These are phyloP conservation scores for Vaccinium corymbosum DNA, from an alignment of 148 eudicot species.

Conservation along the genomic window DNA sequence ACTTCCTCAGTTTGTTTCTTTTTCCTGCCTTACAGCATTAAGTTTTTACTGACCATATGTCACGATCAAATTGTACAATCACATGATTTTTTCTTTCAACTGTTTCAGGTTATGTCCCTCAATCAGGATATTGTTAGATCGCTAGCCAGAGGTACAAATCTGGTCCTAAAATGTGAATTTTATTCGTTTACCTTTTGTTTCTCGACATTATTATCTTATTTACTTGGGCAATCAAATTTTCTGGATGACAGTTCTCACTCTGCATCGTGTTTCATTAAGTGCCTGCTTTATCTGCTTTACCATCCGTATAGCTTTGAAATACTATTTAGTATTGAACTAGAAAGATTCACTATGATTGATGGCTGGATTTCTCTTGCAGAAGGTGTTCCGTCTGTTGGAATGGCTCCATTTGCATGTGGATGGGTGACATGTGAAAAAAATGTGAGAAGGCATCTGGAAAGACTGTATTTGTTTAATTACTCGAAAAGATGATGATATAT, in stretches of 20 bases:
- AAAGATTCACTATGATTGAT: conserved; percentile 11
- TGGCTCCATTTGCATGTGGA: conserved; percentile 97
- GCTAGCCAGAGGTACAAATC: conserved; percentile 75
- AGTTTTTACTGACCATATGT: background rate
- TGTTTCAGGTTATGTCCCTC: conserved; percentile 78
- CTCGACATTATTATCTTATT: background rate
- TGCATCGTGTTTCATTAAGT: background rate
- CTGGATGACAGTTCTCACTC: background rate
- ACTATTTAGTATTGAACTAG: background rate
- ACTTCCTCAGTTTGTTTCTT: background rate
- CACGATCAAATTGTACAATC: background rate
- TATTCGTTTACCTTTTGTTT: background rate
- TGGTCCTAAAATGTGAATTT: background rate
- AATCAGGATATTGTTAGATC: conserved; percentile 91
- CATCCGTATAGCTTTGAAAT: background rate
- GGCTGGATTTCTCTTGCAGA: conserved; percentile 47
- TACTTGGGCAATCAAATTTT: conserved; percentile 1
- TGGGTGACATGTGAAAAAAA: conserved; percentile 85
- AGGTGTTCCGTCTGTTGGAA: conserved; percentile 87
- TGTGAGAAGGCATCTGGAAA: conserved; percentile 42
- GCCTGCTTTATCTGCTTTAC: conserved; percentile 13
- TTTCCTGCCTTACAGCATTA: background rate
- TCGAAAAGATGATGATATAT: background rate
- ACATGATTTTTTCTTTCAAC: background rate
- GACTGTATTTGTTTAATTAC: conserved; percentile 11